Base-by-base conservation (phyloP, 352 stramenopile genomes). In the Globisporangium cederbergense region DNA sequence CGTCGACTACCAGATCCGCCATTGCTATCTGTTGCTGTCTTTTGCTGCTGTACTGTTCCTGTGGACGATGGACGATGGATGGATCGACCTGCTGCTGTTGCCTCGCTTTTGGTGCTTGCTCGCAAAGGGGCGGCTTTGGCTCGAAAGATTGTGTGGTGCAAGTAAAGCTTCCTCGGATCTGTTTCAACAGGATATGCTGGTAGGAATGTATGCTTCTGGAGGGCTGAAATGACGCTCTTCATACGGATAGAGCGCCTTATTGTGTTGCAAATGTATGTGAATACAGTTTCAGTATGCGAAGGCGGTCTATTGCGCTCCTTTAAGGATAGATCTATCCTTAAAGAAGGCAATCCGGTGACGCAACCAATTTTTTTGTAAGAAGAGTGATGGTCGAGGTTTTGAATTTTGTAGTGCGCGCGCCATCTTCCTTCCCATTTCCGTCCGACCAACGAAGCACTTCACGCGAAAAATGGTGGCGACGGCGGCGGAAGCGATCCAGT, bases 1-100 rank as follows among this genome's bases (percentile, higher is more conserved):
- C 91, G 72, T 97, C 88, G 59, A 97, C 87, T 51, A 96, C 86
- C n/a, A 94, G 75, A 72, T 96, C 87, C 49, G 83, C 75, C 52
- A 81, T 91, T 68, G 88, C 78, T 86, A 8, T 36, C 32, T 36
- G 85, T 4, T 22, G n/a, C 6, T 43, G 50, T 36, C 28, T 53
- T 10, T 25, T 54, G 49, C 25, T 43, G 8, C 30, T 58, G 50
- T 43, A 18, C 28, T 57, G 49, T 38, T 55, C 49, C 49, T 63
- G 18, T 56, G 36, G 28, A 14, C 52, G 55, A 1, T 53, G 13
- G 9, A 9, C 5, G 25, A 32, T 38, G 50, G 51, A 57, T 57
- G 22, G n/a, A 50, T 52, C 14, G 16, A 34, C 40, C 28, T 53
- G 54, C 14, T 49, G n/a, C n/a, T 50, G 20, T 28, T 28, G 25